These are phyloP conservation scores for Phytopythium montanum DNA, from an alignment of 352 stramenopile genomes.

Conservation along the genomic window DNA sequence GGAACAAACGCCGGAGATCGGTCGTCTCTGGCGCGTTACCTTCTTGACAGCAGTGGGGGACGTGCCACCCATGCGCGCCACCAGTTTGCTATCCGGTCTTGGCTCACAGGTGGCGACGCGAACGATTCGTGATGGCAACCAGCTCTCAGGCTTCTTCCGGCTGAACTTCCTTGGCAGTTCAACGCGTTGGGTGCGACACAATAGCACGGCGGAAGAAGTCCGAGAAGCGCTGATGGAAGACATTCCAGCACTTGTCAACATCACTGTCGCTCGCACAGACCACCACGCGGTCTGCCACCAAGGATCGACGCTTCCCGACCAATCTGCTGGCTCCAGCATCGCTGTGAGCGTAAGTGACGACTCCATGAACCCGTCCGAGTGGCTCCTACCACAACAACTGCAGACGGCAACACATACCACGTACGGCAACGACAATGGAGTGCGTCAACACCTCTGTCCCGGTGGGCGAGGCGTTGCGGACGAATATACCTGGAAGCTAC, in stretches of 20 bases:
- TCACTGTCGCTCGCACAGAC: conserved; percentile 74
- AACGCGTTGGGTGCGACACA: conserved; percentile 61
- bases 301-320: conserved; percentile 55
- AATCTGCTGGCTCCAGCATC: conserved; percentile 34
- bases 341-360: conserved; percentile 19
- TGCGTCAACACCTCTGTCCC: conserved; percentile 44
- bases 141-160: conserved; percentile 83
- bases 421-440: not conserved
- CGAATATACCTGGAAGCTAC: conserved; percentile 90
- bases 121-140: conserved; percentile 81
- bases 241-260: conserved; percentile 56
- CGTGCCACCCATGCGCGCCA: conserved; percentile 62
- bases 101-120: conserved; percentile 63
- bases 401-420: not conserved
- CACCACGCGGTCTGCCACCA: conserved; percentile 37
- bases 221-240: conserved; percentile 34
- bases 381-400: conserved; percentile 30
- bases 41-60: conserved; percentile 87
- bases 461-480: conserved; percentile 73
- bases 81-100: conserved; percentile 73
- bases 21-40: conserved; percentile 87
- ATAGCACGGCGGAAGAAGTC: conserved; percentile 68
- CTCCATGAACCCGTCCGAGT: conserved; percentile 44
- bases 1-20: conserved; percentile 60
- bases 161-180: conserved; percentile 63